These are phyloP conservation scores for Carpinus fangiana DNA, from an alignment of 306 rosid genomes.

Conservation along the genomic window DNA sequence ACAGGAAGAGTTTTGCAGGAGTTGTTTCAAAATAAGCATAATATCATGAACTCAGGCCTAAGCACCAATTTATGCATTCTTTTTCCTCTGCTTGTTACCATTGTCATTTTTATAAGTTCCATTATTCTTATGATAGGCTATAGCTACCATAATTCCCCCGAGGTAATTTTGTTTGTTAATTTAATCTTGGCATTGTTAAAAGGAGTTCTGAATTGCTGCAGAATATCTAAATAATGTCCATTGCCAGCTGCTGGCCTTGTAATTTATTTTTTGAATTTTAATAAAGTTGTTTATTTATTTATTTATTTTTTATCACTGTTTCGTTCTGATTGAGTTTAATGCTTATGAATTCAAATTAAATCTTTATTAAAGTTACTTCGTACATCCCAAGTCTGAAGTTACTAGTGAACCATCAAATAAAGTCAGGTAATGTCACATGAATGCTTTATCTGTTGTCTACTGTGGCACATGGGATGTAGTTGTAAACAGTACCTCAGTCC, in stretches of 20 bases:
- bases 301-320: background rate
- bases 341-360: background rate
- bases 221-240: background rate
- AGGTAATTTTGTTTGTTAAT: background rate
- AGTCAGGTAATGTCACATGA: background rate
- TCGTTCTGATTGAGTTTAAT: background rate
- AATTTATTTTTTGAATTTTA: background rate
- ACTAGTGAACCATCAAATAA: background rate
- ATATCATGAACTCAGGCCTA: constrained; percentile 9
- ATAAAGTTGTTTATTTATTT: background rate
- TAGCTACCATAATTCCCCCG: background rate
- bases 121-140: constrained; percentile 9
- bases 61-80: constrained; percentile 2
- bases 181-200: constrained; percentile 8
- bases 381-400: background rate
- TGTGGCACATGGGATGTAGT: background rate
- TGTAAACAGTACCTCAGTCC: background rate
- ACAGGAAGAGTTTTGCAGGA: constrained; percentile 35
- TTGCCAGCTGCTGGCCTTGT: no score
- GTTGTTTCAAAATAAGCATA: constrained; percentile 19
- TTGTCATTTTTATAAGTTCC: background rate
- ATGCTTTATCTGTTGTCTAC: background rate
- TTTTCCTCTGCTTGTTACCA: constrained; percentile 2
- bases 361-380: background rate
- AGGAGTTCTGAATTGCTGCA: constrained; percentile 26